These are phyloP conservation scores for Jackrogersella minutella DNA, from an alignment of 495 filamentous ascomycete species.

Conservation along the genomic window DNA sequence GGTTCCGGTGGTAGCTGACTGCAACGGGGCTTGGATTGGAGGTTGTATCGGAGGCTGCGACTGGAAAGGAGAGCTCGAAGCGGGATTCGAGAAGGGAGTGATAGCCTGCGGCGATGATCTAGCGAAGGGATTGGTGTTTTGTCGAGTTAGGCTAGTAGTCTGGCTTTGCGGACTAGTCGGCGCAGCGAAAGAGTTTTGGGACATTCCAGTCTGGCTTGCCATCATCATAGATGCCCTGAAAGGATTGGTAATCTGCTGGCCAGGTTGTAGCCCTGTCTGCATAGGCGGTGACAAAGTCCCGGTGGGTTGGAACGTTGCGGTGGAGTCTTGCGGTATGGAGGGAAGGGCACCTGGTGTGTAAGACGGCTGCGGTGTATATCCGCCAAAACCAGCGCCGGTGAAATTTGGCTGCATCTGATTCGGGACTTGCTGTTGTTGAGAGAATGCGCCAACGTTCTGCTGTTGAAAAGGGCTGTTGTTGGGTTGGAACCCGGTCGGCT, in stretches of 20 bases:
- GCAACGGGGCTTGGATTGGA: constrained; percentile 59
- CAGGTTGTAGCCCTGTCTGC: constrained; percentile 54
- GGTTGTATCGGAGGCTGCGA: constrained; percentile 57
- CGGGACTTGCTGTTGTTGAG: constrained; percentile 58
- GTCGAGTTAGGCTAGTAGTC: constrained; percentile 59
- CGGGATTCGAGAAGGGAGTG: constrained; percentile 57
- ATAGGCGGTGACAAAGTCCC: constrained; percentile 45
- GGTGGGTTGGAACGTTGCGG: constrained; percentile 59
- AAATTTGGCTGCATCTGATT: constrained; percentile 59
- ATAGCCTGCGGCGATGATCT: constrained; percentile 59
- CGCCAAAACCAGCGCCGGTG: constrained; percentile 87
- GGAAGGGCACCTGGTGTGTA: constrained; percentile 62
- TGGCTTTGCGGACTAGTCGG: constrained; percentile 45
- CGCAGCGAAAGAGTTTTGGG: constrained; percentile 44
- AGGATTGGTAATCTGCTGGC: constrained; percentile 77
- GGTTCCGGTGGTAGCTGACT: constrained; percentile 70
- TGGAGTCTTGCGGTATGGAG: constrained; percentile 72
- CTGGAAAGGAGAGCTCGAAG: constrained; percentile 58
- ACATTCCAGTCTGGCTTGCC: constrained; percentile 57
- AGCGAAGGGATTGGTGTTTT: constrained; percentile 89
- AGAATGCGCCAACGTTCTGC: constrained; percentile 56
- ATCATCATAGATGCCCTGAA: constrained; percentile 88
- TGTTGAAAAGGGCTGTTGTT: constrained; percentile 57
- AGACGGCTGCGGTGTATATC: constrained; percentile 73
- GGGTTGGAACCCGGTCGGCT: constrained; percentile 58